Evolutionary conservation across 768 basidiomycete genomes (phyloP).

Genomic region (Lentinula edodes): DNA sequence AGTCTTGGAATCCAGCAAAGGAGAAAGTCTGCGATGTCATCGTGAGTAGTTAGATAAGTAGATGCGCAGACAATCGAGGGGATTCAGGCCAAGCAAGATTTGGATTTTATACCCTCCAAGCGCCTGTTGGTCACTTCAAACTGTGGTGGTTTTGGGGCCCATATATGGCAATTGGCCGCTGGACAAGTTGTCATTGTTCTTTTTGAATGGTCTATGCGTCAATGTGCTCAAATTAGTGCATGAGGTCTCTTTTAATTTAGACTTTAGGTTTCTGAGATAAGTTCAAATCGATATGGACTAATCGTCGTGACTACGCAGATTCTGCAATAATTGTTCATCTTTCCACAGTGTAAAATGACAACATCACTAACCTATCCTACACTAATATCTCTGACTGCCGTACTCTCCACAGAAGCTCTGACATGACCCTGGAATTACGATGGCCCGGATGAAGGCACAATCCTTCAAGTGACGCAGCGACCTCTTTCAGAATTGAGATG

Average conservation of each 20-base stretch:
- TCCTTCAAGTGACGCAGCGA: not conserved
- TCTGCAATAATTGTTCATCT: too few species aligned
- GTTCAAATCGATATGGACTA: too few species aligned
- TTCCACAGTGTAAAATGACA: too few species aligned
- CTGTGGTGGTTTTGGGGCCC: not conserved
- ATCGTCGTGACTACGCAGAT: too few species aligned
- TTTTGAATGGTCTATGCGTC: not conserved
- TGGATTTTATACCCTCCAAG: not conserved
- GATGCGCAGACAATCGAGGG: too few species aligned
- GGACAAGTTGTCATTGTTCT: not conserved
- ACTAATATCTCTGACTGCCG: too few species aligned
- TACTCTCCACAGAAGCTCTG: not conserved
- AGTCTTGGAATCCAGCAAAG: too few species aligned
- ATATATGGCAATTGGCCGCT: not conserved
- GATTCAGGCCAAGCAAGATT: not conserved
- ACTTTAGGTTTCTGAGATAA: too few species aligned
- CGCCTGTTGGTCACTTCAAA: not conserved
- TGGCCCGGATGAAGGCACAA: not conserved
- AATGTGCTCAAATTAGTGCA: not conserved
- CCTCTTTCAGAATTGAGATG: not conserved
- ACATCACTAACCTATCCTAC: too few species aligned
- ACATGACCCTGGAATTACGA: not conserved
- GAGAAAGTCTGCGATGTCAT: too few species aligned
- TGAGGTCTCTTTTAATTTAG: too few species aligned
- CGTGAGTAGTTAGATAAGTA: too few species aligned